Conservation (phyloP, 2,329 filamentous ascomycete genomes). For the Chrysoporthe cubensis region DNA sequence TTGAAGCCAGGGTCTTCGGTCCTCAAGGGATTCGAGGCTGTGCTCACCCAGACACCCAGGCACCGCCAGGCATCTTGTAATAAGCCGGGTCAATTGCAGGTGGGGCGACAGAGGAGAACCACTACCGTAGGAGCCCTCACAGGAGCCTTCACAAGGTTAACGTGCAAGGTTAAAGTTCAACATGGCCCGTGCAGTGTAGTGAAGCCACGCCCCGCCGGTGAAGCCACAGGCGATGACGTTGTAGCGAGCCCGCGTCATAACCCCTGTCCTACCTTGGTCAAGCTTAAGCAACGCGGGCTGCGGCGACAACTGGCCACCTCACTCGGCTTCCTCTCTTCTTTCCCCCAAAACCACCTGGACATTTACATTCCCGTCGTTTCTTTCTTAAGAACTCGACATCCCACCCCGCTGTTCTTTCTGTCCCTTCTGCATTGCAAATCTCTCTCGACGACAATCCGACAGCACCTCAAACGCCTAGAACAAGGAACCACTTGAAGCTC, state of each 20-base stretch:
- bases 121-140: too few relatives aligned
- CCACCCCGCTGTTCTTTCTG: background rate
- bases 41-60: background rate
- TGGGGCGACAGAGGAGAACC: too few relatives aligned
- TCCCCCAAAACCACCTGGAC: background rate
- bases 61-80: background rate
- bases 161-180: background rate
- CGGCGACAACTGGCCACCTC: constrained; percentile 28
- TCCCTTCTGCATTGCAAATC: constrained; percentile 6
- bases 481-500: constrained; percentile 26
- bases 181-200: constrained; percentile 2
- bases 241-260: constrained; percentile 18
- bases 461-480: background rate
- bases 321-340: background rate
- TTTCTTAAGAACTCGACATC: constrained; percentile 1
- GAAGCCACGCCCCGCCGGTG: background rate
- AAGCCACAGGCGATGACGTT: constrained; percentile 28
- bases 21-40: background rate
- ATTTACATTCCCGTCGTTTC: background rate
- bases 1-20: background rate
- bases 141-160: background rate
- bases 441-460: background rate
- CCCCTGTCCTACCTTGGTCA: constrained; percentile 19
- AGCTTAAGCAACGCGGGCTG: constrained; percentile 25
- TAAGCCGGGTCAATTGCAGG: background rate